A percentile compares a stretch with the other conserved stretches of the same genome.
Evolutionary conservation across 2,329 filamentous ascomycete species (phyloP).

Genomic region (Talaromyces pinophilus): DNA sequence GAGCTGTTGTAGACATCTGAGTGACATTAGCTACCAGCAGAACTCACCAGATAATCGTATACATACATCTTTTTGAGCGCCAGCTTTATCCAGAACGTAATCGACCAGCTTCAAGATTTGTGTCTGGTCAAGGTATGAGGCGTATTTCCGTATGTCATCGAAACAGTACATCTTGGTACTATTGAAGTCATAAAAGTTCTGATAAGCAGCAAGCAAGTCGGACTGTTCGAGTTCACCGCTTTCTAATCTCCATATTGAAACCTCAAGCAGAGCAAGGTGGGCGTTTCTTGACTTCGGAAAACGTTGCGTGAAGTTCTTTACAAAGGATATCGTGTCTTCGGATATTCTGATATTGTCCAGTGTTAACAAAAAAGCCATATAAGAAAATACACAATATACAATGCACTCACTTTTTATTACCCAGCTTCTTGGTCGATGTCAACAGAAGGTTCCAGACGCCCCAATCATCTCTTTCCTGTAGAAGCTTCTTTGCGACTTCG

Average conservation of each 20-base stretch:
- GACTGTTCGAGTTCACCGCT: slow-evolving; percentile 31
- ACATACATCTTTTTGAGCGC: slow-evolving; percentile 31
- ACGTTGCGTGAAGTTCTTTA: slow-evolving; percentile 37
- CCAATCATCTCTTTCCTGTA: slow-evolving; percentile 49
- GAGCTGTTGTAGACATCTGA: slow-evolving; percentile 29
- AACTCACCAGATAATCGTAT: neutral
- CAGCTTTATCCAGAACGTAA: slow-evolving; percentile 29
- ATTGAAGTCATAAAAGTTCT: slow-evolving; percentile 45
- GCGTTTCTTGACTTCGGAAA: slow-evolving; percentile 47
- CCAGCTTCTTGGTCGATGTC: slow-evolving; percentile 35
- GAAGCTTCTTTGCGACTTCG: slow-evolving; percentile 28
- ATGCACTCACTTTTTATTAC: slow-evolving; percentile 36
- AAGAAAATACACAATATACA: no score
- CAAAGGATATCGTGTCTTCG: slow-evolving; percentile 35
- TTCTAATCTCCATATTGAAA: slow-evolving; percentile 32
- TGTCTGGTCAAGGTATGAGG: slow-evolving; percentile 34
- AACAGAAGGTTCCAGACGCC: slow-evolving; percentile 49
- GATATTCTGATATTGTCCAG: slow-evolving; percentile 30
- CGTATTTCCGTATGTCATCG: slow-evolving; percentile 43
- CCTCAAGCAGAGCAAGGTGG: slow-evolving; percentile 40
- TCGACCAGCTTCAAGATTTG: slow-evolving; percentile 32
- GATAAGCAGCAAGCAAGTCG: slow-evolving; percentile 41
- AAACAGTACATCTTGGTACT: slow-evolving; percentile 50
- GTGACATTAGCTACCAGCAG: neutral
- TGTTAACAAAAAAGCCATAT: neutral